phyloP scores from a whole-genome alignment of 805 yeast species.

The Saturnispora saitoi region DNA sequence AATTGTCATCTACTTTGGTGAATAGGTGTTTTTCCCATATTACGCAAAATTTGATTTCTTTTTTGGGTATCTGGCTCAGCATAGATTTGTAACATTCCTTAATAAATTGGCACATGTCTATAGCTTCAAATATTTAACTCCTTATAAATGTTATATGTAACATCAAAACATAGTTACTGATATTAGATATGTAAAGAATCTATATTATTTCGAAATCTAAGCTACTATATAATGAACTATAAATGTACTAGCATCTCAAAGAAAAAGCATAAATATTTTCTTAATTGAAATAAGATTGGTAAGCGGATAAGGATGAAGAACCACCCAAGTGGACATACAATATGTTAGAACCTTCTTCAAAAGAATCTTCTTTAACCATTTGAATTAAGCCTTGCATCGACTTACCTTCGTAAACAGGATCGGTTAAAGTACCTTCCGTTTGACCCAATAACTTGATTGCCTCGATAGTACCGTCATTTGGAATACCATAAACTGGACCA shows the following conservation, averaged over 20 bases:
- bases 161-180: too few relatives aligned
- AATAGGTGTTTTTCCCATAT: too few relatives aligned
- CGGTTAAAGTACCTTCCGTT: conserved; percentile 30
- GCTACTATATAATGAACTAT: background rate
- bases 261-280: background rate
- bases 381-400: conserved; percentile 29
- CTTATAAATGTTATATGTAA: too few relatives aligned
- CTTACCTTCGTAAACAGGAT: conserved; percentile 32
- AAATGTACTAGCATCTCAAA: background rate
- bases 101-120: too few relatives aligned
- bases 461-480: conserved; percentile 30
- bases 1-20: background rate
- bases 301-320: conserved; percentile 28
- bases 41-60: too few relatives aligned
- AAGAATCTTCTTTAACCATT: conserved; percentile 21
- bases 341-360: conserved; percentile 25
- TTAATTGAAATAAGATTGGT: conserved; percentile 18
- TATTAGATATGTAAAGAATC: too few relatives aligned
- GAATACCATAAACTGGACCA: conserved; percentile 28
- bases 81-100: too few relatives aligned
- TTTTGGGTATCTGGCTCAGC: too few relatives aligned
- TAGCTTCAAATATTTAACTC: too few relatives aligned
- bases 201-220: too few relatives aligned
- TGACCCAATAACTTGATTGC: conserved; percentile 30
- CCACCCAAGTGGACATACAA: conserved; percentile 29